These are phyloP conservation scores for Pseudogymnoascus pannorum DNA, from an alignment of 2,329 filamentous ascomycete genomes.

Conservation along the genomic window DNA sequence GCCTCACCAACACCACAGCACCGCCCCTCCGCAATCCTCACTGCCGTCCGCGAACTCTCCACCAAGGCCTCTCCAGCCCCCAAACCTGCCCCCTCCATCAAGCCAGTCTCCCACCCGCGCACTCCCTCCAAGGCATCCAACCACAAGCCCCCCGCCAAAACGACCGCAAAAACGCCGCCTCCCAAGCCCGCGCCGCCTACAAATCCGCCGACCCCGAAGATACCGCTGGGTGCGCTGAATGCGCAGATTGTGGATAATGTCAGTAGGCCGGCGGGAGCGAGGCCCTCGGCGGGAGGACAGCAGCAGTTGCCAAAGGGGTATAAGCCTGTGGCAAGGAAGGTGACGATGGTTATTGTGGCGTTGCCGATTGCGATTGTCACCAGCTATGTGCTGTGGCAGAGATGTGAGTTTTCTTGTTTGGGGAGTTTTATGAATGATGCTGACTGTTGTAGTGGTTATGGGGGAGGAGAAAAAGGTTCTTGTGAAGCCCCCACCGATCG, in stretches of 20 bases:
- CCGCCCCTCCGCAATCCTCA: background rate
- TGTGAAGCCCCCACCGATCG: conserved; percentile 5
- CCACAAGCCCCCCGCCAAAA: background rate
- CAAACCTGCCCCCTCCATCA: background rate
- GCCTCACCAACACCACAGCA: background rate
- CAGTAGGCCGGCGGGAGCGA: conserved; percentile 22
- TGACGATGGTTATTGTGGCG: conserved; percentile 27
- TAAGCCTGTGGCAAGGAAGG: conserved; percentile 23
- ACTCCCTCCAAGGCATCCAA: background rate
- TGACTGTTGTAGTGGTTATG: conserved; percentile 15
- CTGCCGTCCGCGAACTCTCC: background rate
- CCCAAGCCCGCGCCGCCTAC: background rate
- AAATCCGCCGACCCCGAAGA: background rate
- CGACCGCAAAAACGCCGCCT: background rate
- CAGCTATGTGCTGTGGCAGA: conserved; percentile 28
- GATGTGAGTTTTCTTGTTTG: conserved; percentile 20
- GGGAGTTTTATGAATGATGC: background rate
- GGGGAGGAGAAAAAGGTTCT: conserved; percentile 19
- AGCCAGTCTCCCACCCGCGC: background rate
- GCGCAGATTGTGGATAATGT: conserved; percentile 25
- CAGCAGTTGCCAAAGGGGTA: conserved; percentile 24
- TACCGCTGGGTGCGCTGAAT: conserved; percentile 18
- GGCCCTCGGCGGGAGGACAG: conserved; percentile 15
- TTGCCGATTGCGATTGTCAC: conserved; percentile 28
- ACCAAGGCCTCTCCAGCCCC: background rate